phyloP scores from a whole-genome alignment of 257 asterid genomes.

The Ocimum tenuiflorum region DNA sequence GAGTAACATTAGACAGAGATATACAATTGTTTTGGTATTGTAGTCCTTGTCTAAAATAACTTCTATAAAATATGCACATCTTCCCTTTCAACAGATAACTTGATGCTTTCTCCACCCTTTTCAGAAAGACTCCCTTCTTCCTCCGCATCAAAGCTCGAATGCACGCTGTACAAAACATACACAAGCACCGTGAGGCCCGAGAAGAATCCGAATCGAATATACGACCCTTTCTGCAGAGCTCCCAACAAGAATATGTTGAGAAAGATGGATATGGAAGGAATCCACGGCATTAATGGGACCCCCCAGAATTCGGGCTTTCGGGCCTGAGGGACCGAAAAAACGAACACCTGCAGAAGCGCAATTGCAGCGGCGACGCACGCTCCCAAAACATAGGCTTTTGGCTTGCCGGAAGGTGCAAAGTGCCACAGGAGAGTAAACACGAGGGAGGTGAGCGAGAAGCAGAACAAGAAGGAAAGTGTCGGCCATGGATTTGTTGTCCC shows the following conservation, averaged over 20 bases:
- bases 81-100: slow-evolving; percentile 46
- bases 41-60: too few species aligned
- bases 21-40: too few species aligned
- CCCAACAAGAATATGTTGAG: slow-evolving; percentile 86
- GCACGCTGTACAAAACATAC: slow-evolving; percentile 72
- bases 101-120: slow-evolving; percentile 38
- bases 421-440: slow-evolving; percentile 64
- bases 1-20: too few species aligned
- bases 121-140: slow-evolving; percentile 51
- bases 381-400: slow-evolving; percentile 55
- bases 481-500: slow-evolving; percentile 79
- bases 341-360: slow-evolving; percentile 47
- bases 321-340: slow-evolving; percentile 60
- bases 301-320: slow-evolving; percentile 89
- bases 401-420: slow-evolving; percentile 56
- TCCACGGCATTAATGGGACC: slow-evolving; percentile 97
- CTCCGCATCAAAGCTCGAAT: slow-evolving; percentile 90
- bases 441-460: slow-evolving; percentile 57
- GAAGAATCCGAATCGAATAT: slow-evolving; percentile 68
- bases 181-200: slow-evolving; percentile 54
- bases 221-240: slow-evolving; percentile 54
- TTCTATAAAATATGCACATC: too few species aligned
- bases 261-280: slow-evolving; percentile 73
- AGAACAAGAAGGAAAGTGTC: slow-evolving; percentile 44
- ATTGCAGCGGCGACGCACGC: slow-evolving; percentile 50